Conservation (phyloP, 2,329 filamentous ascomycete genomes). For the Cyanodermella asteris region DNA sequence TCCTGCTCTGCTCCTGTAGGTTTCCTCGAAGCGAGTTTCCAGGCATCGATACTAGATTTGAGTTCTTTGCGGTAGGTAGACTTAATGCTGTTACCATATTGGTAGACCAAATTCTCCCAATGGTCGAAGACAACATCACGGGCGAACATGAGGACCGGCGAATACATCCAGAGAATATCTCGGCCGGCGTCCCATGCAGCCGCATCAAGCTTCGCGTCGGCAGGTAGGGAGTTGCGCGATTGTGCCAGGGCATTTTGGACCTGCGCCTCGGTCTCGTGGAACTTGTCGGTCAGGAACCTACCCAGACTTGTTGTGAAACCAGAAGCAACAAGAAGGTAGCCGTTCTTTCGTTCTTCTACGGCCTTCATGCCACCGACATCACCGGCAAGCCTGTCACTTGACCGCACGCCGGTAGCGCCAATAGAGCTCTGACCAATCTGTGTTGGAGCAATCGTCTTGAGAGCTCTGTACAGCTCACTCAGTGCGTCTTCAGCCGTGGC, state of each 20-base stretch:
- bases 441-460: constrained; percentile 78
- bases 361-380: constrained; percentile 72
- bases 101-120: constrained; percentile 59
- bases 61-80: constrained; percentile 68
- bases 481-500: constrained; percentile 58
- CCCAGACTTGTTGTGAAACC: constrained; percentile 60
- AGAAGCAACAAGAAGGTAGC: constrained; percentile 56
- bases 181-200: constrained; percentile 50
- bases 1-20: constrained; percentile 56
- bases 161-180: constrained; percentile 65
- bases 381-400: no score
- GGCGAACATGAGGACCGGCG: constrained; percentile 68
- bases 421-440: constrained; percentile 23
- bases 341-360: constrained; percentile 80
- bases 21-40: constrained; percentile 62
- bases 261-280: constrained; percentile 51
- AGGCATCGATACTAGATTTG: constrained; percentile 50
- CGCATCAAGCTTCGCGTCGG: constrained; percentile 44
- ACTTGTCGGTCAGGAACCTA: constrained; percentile 62
- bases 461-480: constrained; percentile 69
- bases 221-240: constrained; percentile 19
- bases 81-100: constrained; percentile 59
- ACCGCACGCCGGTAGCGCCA: constrained; percentile 47
- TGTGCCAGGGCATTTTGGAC: constrained; percentile 38
- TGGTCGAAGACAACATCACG: constrained; percentile 62